Percentiles rank a stretch among this genome's conserved stretches.
Conservation (phyloP, 306 rosid species). For the Spatholobus suberectus region DNA sequence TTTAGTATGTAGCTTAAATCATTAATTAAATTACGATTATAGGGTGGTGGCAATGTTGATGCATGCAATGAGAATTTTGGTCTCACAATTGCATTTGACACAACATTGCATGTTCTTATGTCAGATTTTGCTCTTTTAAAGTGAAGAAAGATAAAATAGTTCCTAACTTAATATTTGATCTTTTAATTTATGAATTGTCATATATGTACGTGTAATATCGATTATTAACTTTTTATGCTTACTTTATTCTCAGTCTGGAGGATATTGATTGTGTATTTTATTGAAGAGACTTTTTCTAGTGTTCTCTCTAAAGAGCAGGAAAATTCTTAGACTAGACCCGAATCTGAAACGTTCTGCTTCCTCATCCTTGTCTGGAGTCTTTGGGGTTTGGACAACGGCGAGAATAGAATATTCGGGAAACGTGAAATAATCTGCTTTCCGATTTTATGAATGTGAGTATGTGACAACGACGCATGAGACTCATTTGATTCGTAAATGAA, state of each 20-base stretch:
- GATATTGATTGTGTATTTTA: background rate
- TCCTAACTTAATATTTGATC: too few species aligned
- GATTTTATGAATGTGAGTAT: background rate
- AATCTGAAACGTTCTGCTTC: background rate
- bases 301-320: background rate
- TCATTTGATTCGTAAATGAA: too few species aligned
- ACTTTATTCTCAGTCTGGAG: background rate
- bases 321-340: background rate
- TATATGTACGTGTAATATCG: too few species aligned
- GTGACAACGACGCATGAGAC: too few species aligned
- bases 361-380: background rate
- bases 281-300: background rate
- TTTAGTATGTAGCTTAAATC: background rate
- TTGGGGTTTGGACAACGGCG: background rate
- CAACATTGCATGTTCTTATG: background rate
- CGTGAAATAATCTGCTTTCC: background rate
- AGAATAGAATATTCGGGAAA: background rate
- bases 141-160: too few species aligned
- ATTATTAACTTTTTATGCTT: too few species aligned
- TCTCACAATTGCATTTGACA: constrained; percentile 51
- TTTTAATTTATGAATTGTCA: too few species aligned
- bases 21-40: background rate
- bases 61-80: constrained; percentile 71
- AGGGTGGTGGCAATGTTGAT: constrained; percentile 65
- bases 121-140: background rate